Base-by-base conservation (phyloP, 345 rosid genomes). In the Sisymbrium altissimum region DNA sequence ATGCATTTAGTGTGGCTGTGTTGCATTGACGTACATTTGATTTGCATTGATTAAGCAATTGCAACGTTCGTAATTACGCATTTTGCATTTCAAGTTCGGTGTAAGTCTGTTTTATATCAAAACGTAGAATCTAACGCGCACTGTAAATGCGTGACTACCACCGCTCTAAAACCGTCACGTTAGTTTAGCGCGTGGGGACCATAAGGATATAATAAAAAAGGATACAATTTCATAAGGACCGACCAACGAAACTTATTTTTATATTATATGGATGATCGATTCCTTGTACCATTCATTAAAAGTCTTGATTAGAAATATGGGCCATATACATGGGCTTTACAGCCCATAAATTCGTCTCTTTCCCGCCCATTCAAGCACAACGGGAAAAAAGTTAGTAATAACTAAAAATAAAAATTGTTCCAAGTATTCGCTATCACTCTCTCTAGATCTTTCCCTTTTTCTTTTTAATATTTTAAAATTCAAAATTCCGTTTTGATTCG, bases 401-500 rank as follows among this genome's bases (percentile, higher is more conserved):
- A n/a, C n/a, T n/a, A n/a, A n/a, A n/a, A n/a, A n/a, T n/a, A n/a
- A 17, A 23, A 25, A 10, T 50, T 3, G 17, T 2, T 44, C 49
- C 21, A 44, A 23, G 4, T 7, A 15, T 17, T 8, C 11, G 23
- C 53, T 19, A 18, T 12, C 18, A 11, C 40, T 45, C 53, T 17
- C 17, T 27, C 8, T 23, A 7, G 5, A 21, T 36, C 64, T 48
- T 9, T 48, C 7, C 15, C n/a, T n/a, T n/a, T n/a, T n/a, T n/a
- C n/a, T n/a, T n/a, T n/a, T n/a, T n/a, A n/a, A n/a, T n/a, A n/a
- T n/a, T n/a, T n/a, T n/a, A n/a, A 45, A 49, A 68, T 65, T 66
- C 71, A 48, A 70, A 76, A 62, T 29, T 53, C 70, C 9, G 48
- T 38, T 58, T 43, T 3, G 35, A 10, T 3, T 79, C 11, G 25